Conservation (phyloP, 495 filamentous ascomycete genomes). For the Penicillium bovifimosum region DNA sequence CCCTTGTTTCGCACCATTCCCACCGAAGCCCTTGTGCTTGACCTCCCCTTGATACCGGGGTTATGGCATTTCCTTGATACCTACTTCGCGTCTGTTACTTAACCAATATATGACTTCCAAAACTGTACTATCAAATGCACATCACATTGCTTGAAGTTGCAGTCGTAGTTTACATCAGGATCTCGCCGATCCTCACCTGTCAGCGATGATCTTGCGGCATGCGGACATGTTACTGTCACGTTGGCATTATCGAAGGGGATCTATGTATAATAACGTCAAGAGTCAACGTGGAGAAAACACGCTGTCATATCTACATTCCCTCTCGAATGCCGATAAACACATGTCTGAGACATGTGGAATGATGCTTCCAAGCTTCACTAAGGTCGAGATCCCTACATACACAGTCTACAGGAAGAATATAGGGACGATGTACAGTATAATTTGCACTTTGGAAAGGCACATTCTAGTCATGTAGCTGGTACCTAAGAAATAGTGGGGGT, state of each 20-base stretch:
- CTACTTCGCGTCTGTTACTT: constrained; percentile 13
- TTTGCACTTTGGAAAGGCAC: background rate
- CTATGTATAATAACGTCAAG: too few relatives aligned
- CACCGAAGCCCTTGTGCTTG: constrained; percentile 6
- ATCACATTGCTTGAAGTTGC: background rate
- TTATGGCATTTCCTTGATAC: constrained; percentile 22
- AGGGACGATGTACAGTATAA: too few relatives aligned
- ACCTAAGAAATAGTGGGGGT: background rate
- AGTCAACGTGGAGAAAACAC: too few relatives aligned
- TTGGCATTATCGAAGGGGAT: too few relatives aligned
- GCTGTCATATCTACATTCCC: constrained; percentile 8
- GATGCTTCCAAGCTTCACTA: constrained; percentile 1
- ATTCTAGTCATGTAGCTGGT: constrained; percentile 5
- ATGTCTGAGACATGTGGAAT: constrained; percentile 21
- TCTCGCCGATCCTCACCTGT: too few relatives aligned
- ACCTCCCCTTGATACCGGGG: constrained; percentile 9
- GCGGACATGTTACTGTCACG: too few relatives aligned
- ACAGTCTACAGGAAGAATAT: background rate
- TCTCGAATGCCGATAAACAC: background rate
- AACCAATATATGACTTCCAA: background rate
- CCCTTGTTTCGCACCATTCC: constrained; percentile 1
- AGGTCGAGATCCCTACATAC: constrained; percentile 9
- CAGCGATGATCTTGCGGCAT: too few relatives aligned
- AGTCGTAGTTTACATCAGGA: too few relatives aligned
- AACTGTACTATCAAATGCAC: background rate